These are phyloP conservation scores for Pycnococcus provasolii DNA, from an alignment of 139 green algal genomes.

Conservation along the genomic window DNA sequence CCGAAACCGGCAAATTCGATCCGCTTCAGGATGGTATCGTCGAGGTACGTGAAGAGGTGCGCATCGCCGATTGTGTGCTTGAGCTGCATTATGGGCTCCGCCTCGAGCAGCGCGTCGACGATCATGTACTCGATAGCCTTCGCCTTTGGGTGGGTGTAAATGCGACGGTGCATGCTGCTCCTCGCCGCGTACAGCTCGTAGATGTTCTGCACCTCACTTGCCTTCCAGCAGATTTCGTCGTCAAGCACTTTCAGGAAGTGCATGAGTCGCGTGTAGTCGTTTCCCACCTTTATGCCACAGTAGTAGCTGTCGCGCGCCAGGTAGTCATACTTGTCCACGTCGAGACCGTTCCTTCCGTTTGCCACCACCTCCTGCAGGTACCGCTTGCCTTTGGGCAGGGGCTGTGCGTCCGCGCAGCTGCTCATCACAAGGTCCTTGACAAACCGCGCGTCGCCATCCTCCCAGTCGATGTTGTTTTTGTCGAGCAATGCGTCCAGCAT, in stretches of 20 bases:
- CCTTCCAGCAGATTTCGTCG: slow-evolving; percentile 69
- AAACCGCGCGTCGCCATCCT: slow-evolving; percentile 23
- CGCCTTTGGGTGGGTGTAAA: slow-evolving; percentile 64
- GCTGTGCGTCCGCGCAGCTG: slow-evolving; percentile 3
- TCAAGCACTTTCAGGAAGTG: slow-evolving; percentile 44
- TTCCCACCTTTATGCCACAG: slow-evolving; percentile 44
- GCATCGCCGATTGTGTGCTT: slow-evolving; percentile 15
- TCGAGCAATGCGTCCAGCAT: slow-evolving; percentile 58
- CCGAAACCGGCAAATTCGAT: slow-evolving; percentile 12
- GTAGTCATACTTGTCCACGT: slow-evolving; percentile 79
- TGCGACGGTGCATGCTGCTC: slow-evolving; percentile 51
- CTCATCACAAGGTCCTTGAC: slow-evolving; percentile 25
- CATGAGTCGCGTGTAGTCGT: slow-evolving; percentile 22
- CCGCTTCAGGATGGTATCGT: slow-evolving; percentile 53
- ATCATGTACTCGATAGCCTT: slow-evolving; percentile 75
- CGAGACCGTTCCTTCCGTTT: slow-evolving; percentile 61
- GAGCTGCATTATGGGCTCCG: slow-evolving; percentile 40
- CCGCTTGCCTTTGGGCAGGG: slow-evolving; percentile 17
- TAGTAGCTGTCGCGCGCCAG: slow-evolving; percentile 46
- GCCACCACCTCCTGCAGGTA: slow-evolving; percentile 70
- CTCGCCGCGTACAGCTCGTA: slow-evolving; percentile 59
- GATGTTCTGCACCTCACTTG: slow-evolving; percentile 61
- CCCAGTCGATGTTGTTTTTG: slow-evolving; percentile 29
- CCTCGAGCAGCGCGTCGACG: slow-evolving; percentile 60
- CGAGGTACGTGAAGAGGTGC: slow-evolving; percentile 50